A percentile compares a stretch with the other conserved stretches of the same genome.
phyloP scores from a whole-genome alignment of 192 early-diverging fungal genomes.

The Paraglomus brasilianum region DNA sequence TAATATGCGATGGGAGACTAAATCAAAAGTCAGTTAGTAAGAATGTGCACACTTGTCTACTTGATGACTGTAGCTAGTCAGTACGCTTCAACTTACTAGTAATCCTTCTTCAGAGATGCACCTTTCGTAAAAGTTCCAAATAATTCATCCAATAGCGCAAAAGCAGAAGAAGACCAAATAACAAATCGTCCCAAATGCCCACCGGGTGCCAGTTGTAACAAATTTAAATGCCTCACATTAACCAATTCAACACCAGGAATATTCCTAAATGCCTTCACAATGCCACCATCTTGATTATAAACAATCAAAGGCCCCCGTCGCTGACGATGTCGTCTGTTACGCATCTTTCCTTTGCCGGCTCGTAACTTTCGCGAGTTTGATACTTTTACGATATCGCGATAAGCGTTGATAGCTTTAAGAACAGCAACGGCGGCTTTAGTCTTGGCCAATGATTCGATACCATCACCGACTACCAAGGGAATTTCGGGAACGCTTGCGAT shows the following conservation, averaged over 20 bases:
- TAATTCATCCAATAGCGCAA: conserved; percentile 87
- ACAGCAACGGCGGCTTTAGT: conserved; percentile 92
- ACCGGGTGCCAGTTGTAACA: conserved; percentile 97
- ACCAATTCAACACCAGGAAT: conserved; percentile 96
- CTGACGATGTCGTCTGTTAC: conserved; percentile 95
- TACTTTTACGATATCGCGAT: conserved; percentile 93
- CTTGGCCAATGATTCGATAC: conserved; percentile 79
- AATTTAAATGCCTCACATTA: conserved; percentile 88
- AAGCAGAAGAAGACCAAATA: conserved; percentile 97
- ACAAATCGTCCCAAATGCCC: conserved; percentile 98
- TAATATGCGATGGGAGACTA: conserved; percentile 79
- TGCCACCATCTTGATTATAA: conserved; percentile 91
- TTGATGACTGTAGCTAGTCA: too few relatives aligned
- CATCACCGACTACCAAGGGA: conserved; percentile 84
- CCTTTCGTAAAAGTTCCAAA: conserved; percentile 84
- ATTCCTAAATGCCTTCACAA: conserved; percentile 96
- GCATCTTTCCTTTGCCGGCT: conserved; percentile 95
- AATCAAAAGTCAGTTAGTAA: too few relatives aligned
- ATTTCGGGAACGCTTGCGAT: conserved; percentile 90
- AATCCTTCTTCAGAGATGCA: conserved; percentile 87
- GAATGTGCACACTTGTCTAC: too few relatives aligned
- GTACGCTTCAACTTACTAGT: conserved; percentile 33
- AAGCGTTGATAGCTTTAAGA: conserved; percentile 91
- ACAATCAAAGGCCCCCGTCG: conserved; percentile 96
- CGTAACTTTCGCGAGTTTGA: conserved; percentile 93